Percentiles rank a stretch among this genome's conserved stretches.
phyloP scores from a whole-genome alignment of 73 alveolate species.

The Durusdinium trenchii region DNA sequence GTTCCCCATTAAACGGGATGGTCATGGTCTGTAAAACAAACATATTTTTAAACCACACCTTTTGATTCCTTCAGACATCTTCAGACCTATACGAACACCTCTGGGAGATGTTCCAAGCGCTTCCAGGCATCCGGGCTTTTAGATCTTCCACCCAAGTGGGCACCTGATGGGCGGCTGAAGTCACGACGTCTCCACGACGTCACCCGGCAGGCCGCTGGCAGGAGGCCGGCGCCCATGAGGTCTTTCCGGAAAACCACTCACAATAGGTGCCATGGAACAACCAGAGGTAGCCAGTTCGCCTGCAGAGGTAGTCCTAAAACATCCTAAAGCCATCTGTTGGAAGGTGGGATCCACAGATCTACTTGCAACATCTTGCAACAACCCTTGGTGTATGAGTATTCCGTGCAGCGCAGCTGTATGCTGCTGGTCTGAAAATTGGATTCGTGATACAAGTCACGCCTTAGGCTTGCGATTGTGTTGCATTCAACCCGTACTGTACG shows the following conservation, averaged over 20 bases:
- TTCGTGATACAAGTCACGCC: no score
- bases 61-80: no score
- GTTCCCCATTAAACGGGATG: no score
- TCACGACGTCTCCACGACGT: neutral
- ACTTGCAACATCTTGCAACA: neutral
- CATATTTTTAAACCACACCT: no score
- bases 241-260: neutral
- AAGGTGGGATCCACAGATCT: neutral
- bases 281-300: neutral
- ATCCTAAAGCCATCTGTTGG: neutral
- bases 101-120: neutral
- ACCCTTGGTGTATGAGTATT: no score
- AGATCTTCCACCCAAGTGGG: conserved; percentile 93
- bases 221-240: neutral
- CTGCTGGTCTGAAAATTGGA: no score
- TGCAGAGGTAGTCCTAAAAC: neutral
- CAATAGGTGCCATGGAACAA: neutral
- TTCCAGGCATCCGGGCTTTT: neutral
- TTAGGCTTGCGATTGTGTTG: no score
- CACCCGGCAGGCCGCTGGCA: neutral
- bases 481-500: no score
- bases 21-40: no score
- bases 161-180: neutral
- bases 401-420: no score
- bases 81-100: no score